Percentiles rank a stretch among this genome's conserved stretches.
These are phyloP conservation scores for Heliocybe sulcata DNA, from an alignment of 1,284 basidiomycete genomes.

Conservation along the genomic window DNA sequence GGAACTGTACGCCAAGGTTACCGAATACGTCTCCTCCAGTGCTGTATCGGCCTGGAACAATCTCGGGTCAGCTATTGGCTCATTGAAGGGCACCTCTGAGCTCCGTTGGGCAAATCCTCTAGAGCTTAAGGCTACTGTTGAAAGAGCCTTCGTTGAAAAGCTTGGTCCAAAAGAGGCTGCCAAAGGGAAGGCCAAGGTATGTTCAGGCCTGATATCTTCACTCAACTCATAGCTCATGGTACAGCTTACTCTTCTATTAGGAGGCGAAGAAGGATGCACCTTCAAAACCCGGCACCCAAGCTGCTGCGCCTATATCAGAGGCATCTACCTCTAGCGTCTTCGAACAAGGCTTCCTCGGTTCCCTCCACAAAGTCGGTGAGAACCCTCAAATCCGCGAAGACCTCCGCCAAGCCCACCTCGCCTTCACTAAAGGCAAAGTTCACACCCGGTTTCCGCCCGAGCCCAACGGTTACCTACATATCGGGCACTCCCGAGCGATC, in stretches of 20 bases:
- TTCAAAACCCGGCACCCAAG: constrained; percentile 19
- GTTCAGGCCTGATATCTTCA: constrained; percentile 8
- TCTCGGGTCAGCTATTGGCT: constrained; percentile 66
- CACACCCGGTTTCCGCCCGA: constrained; percentile 98
- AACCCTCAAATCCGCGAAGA: constrained; percentile 84
- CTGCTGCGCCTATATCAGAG: neutral
- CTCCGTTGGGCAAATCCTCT: constrained; percentile 88
- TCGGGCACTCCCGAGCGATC: constrained; percentile 98
- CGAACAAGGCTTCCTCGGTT: constrained; percentile 91
- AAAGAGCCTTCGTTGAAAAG: constrained; percentile 64
- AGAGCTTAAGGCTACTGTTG: constrained; percentile 86
- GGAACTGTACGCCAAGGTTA: constrained; percentile 59
- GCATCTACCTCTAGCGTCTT: constrained; percentile 64
- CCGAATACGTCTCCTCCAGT: constrained; percentile 51
- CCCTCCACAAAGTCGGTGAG: constrained; percentile 90
- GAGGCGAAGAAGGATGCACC: constrained; percentile 46
- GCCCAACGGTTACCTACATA: constrained; percentile 95
- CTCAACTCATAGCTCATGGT: neutral
- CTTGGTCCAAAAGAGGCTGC: constrained; percentile 77
- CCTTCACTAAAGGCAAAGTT: constrained; percentile 77
- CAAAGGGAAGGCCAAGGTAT: constrained; percentile 69
- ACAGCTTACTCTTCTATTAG: constrained; percentile 21
- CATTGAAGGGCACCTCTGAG: constrained; percentile 60
- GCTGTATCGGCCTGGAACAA: constrained; percentile 67
- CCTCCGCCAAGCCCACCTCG: constrained; percentile 80